Conservation (phyloP, 225 moss, liverwort and hornwort genomes). For the Pseudoscleropodium purum region DNA sequence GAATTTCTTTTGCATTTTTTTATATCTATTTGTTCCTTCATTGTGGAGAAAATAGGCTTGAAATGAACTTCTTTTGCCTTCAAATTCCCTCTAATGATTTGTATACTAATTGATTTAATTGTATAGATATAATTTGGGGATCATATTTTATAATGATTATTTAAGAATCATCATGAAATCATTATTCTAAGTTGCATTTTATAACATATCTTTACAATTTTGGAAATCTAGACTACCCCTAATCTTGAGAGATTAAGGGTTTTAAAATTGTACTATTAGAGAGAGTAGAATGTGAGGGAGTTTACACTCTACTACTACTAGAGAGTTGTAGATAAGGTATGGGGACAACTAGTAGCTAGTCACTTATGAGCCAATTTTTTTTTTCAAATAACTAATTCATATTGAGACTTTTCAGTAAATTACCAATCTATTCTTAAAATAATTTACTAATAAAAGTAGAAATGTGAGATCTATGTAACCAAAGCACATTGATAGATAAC, state of each 20-base stretch:
- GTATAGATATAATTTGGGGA: background rate
- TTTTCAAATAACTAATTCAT: background rate
- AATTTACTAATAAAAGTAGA: background rate
- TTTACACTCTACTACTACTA: background rate
- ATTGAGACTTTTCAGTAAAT: accelerated
- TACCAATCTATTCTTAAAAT: background rate
- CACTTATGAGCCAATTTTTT: too few relatives aligned
- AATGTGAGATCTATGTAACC: background rate
- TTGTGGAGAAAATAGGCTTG: too few relatives aligned
- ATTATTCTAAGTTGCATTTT: background rate
- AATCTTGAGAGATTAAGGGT: accelerated
- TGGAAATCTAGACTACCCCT: accelerated
- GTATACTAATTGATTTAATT: background rate
- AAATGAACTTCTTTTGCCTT: too few relatives aligned
- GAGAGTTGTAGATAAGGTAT: background rate
- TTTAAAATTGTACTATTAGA: background rate
- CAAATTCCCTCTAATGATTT: too few relatives aligned
- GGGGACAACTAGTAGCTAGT: too few relatives aligned
- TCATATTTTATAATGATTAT: background rate
- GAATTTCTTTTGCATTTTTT: too few relatives aligned
- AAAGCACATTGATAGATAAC: background rate
- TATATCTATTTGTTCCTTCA: too few relatives aligned
- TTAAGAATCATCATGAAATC: background rate
- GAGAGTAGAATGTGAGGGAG: background rate
- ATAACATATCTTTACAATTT: background rate